Conservation (phyloP, 106 monocot species). For the Dactylorhiza incarnata region DNA sequence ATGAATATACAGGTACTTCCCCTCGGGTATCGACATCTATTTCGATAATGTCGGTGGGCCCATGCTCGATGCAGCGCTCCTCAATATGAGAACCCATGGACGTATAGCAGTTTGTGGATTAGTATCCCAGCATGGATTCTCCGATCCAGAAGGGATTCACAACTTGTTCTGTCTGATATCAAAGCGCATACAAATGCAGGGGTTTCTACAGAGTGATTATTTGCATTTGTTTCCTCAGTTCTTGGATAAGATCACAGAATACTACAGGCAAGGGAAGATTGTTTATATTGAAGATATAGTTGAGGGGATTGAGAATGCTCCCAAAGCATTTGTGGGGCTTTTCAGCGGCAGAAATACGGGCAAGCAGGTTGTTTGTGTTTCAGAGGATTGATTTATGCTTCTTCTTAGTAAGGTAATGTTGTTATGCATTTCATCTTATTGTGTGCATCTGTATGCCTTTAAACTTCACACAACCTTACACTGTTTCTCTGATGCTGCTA, state of each 20-base stretch:
- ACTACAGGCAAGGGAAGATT: conserved; percentile 56
- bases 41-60: conserved; percentile 80
- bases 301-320: conserved; percentile 62
- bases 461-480: too few relatives aligned
- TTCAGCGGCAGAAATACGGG: conserved; percentile 71
- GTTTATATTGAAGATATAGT: conserved; percentile 54
- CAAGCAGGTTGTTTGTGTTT: conserved; percentile 56
- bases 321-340: conserved; percentile 55
- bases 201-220: conserved; percentile 56
- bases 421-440: too few relatives aligned
- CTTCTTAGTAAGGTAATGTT: not conserved
- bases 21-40: conserved; percentile 78
- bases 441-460: too few relatives aligned
- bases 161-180: conserved; percentile 35
- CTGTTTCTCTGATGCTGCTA: too few relatives aligned
- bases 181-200: conserved; percentile 47
- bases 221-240: conserved; percentile 50
- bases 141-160: conserved; percentile 26
- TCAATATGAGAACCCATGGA: conserved; percentile 59
- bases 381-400: conserved; percentile 8
- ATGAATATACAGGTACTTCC: conserved; percentile 44
- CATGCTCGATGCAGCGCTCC: conserved; percentile 66
- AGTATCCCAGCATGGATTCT: conserved; percentile 42
- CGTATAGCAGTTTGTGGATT: conserved; percentile 70
- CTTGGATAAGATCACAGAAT: conserved; percentile 11